A percentile compares a stretch with the other conserved stretches of the same genome.
Evolutionary conservation across 2,329 filamentous ascomycete genomes (phyloP).

Genomic region (Monosporascus sp.): DNA sequence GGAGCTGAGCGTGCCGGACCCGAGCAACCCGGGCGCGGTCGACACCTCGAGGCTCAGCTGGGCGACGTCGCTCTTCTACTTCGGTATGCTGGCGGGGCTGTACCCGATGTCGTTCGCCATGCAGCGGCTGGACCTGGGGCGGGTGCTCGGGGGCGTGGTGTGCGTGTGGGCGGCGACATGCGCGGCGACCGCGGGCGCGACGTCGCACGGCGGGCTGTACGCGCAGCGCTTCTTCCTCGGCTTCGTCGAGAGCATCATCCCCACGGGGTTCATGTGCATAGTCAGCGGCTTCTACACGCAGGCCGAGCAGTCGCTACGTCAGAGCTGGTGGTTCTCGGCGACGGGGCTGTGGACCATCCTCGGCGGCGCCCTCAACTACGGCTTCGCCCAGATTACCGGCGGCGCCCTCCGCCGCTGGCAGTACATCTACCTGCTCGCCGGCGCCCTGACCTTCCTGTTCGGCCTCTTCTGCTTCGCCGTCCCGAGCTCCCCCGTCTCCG

Average conservation of each 20-base stretch:
- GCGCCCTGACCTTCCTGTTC: constrained; percentile 58
- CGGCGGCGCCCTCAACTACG: constrained; percentile 61
- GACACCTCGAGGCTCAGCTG: constrained; percentile 66
- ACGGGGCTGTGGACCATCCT: constrained; percentile 58
- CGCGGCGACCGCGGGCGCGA: constrained; percentile 64
- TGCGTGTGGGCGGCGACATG: constrained; percentile 63
- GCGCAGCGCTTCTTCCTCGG: constrained; percentile 61
- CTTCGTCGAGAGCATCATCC: constrained; percentile 60
- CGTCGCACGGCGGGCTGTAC: constrained; percentile 57
- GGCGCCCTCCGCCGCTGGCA: constrained; percentile 58
- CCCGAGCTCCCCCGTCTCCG: constrained; percentile 60
- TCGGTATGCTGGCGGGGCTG: constrained; percentile 69
- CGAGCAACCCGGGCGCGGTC: constrained; percentile 45
- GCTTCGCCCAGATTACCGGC: constrained; percentile 56
- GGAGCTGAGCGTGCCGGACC: constrained; percentile 46
- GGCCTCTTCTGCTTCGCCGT: constrained; percentile 60
- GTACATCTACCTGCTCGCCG: constrained; percentile 65
- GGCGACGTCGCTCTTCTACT: constrained; percentile 77
- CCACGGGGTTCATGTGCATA: constrained; percentile 62
- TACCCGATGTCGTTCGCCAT: constrained; percentile 69
- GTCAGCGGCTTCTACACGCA: constrained; percentile 61
- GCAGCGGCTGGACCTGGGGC: constrained; percentile 62
- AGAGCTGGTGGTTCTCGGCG: constrained; percentile 62
- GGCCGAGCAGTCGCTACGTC: constrained; percentile 56
- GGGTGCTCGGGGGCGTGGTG: constrained; percentile 58